Base-by-base conservation (phyloP, 495 filamentous ascomycete species). In the Usnea hakonensis region DNA sequence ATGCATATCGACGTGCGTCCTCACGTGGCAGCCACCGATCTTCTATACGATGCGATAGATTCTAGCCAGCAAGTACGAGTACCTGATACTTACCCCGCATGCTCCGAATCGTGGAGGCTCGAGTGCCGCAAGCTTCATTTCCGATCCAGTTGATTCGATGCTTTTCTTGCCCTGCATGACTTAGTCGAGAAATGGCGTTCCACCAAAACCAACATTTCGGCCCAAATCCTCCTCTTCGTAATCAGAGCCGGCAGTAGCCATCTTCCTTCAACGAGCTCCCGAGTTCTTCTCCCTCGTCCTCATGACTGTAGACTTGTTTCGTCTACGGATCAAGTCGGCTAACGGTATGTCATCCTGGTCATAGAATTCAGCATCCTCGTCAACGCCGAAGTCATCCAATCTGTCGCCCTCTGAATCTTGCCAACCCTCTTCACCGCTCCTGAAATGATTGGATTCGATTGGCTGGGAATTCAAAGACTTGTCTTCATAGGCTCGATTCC, bases 301-400 rank as follows among this genome's bases (percentile, higher is more conserved):
- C 0, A 32, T 32, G 5, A 32, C 1, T 0, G 28, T 33, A 52
- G 5, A 4, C 13, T 32, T 28, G 32, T 55, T 40, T 32, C 44
- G 46, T 64, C 52, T 55, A 28, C 60, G 65, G 37, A 67, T 72
- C 26, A 91, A 61, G 69, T 89, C 85, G 1, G 78, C 87, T 43
- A 97, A 70, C 0, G 91, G 92, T 9, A 95, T 77, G 69, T 96
- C 87, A 60, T 95, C 90, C 61, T 93, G 81, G 63, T 88, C 86
- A 61, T 88, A 86, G 62, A 85, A 86, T 67, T 95, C 90, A 11
- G 77, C 82, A 11, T 91, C 89, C 66, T 90, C 89, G 66, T 96
- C 91, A 0, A 96, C 90, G 2, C 94, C 94, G 72, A 91, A 98
- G 70, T 98, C 94, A 48, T 85, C 79, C 38, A 97, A 77, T 11